Evolutionary conservation across 2,329 filamentous ascomycete genomes (phyloP).

Genomic region (Trichophyton schoenleinii): DNA sequence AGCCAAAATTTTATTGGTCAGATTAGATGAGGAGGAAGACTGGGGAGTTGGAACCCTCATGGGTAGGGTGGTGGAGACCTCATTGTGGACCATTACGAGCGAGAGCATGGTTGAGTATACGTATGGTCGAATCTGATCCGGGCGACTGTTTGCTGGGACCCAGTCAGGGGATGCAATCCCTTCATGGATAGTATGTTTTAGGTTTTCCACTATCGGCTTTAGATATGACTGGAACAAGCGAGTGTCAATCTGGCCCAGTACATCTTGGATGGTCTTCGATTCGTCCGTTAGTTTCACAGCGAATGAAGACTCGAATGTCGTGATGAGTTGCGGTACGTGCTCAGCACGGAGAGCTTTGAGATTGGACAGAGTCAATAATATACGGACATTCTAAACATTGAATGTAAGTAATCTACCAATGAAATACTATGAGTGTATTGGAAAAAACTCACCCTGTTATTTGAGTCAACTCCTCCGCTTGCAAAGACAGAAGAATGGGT

Average conservation of each 20-base stretch:
- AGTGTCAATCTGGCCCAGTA: slow-evolving; percentile 78
- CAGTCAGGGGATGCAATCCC: slow-evolving; percentile 62
- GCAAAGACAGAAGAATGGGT: slow-evolving; percentile 31
- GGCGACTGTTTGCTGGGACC: slow-evolving; percentile 48
- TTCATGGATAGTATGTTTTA: slow-evolving; percentile 57
- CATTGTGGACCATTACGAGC: slow-evolving; percentile 82
- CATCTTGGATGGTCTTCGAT: slow-evolving; percentile 79
- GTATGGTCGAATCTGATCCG: slow-evolving; percentile 70
- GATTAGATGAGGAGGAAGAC: slow-evolving; percentile 53
- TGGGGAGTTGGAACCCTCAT: slow-evolving; percentile 52
- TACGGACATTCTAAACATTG: slow-evolving; percentile 60
- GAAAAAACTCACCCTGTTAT: slow-evolving; percentile 37
- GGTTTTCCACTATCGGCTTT: slow-evolving; percentile 55
- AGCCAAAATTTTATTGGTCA: slow-evolving; percentile 71
- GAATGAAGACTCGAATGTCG: slow-evolving; percentile 87
- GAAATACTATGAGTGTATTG: slow-evolving; percentile 45
- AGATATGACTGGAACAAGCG: slow-evolving; percentile 90
- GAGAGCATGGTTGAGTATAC: slow-evolving; percentile 75
- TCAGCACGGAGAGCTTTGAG: slow-evolving; percentile 70
- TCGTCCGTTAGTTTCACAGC: slow-evolving; percentile 91
- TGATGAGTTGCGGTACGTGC: slow-evolving; percentile 75
- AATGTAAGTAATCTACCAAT: not conserved
- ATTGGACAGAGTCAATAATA: slow-evolving; percentile 88
- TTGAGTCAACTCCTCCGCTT: slow-evolving; percentile 41
- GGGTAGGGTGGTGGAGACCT: slow-evolving; percentile 65